A percentile compares a stretch with the other conserved stretches of the same genome.
These are phyloP conservation scores for Penicillium rolfsii DNA, from an alignment of 2,329 filamentous ascomycete genomes.

Conservation along the genomic window DNA sequence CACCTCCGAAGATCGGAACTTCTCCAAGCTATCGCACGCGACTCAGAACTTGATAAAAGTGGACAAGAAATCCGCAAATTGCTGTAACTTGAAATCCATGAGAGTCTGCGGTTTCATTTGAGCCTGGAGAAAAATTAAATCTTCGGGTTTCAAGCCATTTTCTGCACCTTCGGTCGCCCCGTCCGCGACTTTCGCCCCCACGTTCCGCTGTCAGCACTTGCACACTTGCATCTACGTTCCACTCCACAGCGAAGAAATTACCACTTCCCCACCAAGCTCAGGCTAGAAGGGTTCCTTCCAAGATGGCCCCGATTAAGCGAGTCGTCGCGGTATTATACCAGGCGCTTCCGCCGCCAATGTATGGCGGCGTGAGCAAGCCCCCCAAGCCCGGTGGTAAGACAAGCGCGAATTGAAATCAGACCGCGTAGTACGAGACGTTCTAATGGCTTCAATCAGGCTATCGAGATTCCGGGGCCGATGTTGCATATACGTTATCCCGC, in stretches of 20 bases:
- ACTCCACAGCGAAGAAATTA: neutral
- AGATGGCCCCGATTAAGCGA: conserved; percentile 11
- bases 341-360: conserved; percentile 51
- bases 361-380: conserved; percentile 54
- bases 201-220: neutral
- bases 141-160: neutral
- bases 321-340: conserved; percentile 54
- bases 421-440: neutral
- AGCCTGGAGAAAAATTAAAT: neutral
- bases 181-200: neutral
- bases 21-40: conserved; percentile 6
- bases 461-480: conserved; percentile 54
- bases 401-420: neutral
- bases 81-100: neutral
- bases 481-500: conserved; percentile 47
- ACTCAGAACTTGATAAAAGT: neutral
- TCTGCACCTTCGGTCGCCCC: neutral
- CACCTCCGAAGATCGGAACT: conserved; percentile 18
- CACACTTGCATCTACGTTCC: neutral
- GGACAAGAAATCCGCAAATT: neutral
- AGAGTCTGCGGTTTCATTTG: neutral
- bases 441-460: conserved; percentile 43
- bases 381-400: conserved; percentile 52
- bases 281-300: neutral
- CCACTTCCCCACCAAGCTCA: neutral